These are phyloP conservation scores for Moricandia moricandioides DNA, from an alignment of 345 rosid genomes.

Conservation along the genomic window DNA sequence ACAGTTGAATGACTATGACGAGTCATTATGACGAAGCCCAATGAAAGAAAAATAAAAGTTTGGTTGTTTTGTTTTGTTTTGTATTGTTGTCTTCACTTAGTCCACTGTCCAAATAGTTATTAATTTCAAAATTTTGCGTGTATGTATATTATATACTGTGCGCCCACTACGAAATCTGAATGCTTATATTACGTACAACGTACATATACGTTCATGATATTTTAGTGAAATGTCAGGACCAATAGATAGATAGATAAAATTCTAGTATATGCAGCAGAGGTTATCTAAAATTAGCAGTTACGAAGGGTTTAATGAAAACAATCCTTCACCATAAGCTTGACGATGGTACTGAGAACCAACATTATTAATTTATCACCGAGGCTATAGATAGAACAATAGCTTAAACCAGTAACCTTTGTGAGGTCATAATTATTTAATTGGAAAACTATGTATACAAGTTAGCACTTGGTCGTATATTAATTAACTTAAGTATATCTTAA, in stretches of 20 bases:
- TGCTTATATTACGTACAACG: background rate
- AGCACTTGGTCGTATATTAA: too few relatives aligned
- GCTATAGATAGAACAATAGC: too few relatives aligned
- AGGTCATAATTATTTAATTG: too few relatives aligned
- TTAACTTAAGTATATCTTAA: background rate
- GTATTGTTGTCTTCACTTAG: conserved; percentile 36
- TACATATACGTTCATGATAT: conserved; percentile 3
- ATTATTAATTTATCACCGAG: too few relatives aligned
- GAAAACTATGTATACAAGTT: too few relatives aligned
- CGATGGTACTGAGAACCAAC: background rate
- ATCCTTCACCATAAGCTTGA: background rate
- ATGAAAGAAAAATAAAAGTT: conserved; percentile 34
- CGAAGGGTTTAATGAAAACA: background rate
- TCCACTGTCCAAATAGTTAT: conserved; percentile 33
- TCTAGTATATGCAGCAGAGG: background rate
- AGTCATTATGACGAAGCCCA: conserved; percentile 38
- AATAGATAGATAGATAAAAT: background rate
- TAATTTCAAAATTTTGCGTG: conserved; percentile 25
- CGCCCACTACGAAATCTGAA: background rate
- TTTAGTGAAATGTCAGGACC: background rate
- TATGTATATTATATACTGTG: background rate
- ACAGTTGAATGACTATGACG: conserved; percentile 42
- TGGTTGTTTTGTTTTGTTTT: conserved; percentile 37
- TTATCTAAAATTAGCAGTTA: background rate
- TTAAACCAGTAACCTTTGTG: too few relatives aligned